phyloP scores from a whole-genome alignment of 1,139 yeast species.

The Zygosaccharomyces sapae region DNA sequence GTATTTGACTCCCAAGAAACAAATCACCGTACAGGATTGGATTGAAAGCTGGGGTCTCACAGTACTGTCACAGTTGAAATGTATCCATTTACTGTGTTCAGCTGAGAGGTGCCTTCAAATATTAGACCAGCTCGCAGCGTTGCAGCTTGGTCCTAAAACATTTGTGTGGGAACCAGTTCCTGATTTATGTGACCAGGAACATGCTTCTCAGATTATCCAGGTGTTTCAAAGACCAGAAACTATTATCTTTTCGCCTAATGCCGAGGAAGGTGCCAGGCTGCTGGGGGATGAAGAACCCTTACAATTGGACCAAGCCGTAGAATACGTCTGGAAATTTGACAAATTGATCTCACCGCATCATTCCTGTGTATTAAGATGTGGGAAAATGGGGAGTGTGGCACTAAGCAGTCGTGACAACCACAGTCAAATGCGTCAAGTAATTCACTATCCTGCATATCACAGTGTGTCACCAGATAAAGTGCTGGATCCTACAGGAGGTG shows the following conservation, averaged over 20 bases:
- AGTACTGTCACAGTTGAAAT: slow-evolving; percentile 41
- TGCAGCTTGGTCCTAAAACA: slow-evolving; percentile 14
- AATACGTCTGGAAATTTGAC: slow-evolving; percentile 44
- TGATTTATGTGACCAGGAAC: slow-evolving; percentile 56
- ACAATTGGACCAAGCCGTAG: slow-evolving; percentile 39
- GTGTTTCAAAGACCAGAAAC: slow-evolving; percentile 48
- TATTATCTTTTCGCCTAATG: slow-evolving; percentile 69
- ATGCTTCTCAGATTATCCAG: slow-evolving; percentile 41
- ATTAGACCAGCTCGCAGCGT: slow-evolving; percentile 36
- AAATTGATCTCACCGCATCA: slow-evolving; percentile 39
- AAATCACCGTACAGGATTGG: slow-evolving; percentile 60
- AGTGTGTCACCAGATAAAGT: slow-evolving; percentile 43
- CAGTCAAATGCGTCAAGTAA: slow-evolving; percentile 35
- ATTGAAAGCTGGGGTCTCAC: slow-evolving; percentile 37
- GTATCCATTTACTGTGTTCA: slow-evolving; percentile 69
- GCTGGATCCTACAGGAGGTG: slow-evolving; percentile 91
- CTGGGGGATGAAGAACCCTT: slow-evolving; percentile 47
- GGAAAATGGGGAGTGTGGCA: slow-evolving; percentile 58
- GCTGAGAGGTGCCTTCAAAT: slow-evolving; percentile 55
- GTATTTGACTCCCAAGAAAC: slow-evolving; percentile 57
- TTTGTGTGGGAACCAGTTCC: slow-evolving; percentile 87
- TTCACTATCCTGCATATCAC: slow-evolving; percentile 68
- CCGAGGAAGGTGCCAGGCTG: slow-evolving; percentile 70
- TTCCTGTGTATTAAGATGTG: slow-evolving; percentile 58
- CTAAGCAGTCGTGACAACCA: slow-evolving; percentile 21